Base-by-base conservation (phyloP, 192 early-diverging fungal species). In the Umbelopsis ramanniana region DNA sequence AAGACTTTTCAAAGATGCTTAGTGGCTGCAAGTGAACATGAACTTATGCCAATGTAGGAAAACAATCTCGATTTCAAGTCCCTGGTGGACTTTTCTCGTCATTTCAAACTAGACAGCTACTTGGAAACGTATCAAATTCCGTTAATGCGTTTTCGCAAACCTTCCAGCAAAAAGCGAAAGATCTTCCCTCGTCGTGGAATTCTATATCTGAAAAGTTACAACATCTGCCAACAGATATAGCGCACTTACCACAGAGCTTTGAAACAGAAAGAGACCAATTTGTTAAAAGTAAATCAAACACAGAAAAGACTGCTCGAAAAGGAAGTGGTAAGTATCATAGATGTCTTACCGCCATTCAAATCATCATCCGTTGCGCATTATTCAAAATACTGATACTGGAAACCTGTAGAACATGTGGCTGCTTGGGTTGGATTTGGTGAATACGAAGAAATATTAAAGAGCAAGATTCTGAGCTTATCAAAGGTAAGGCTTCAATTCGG, bases 391-490 rank as follows among this genome's bases (percentile, higher is more conserved):
- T n/a, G 33, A 63, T 37, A 5, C 29, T 29, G 12, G 12, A 6
- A 35, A 37, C 72, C 15, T 52, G 10, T 73, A 88, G 87, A 86
- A 43, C 67, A 77, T 22, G 54, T 86, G 22, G 68, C 85, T 10
- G 83, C 84, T 19, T 88, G 87, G 87, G 73, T 71, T 21, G 87
- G 87, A 21, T 71, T 84, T 55, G 79, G 79, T 37, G 72, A 53
- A 22, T 80, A 86, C 67, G 87, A 88, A 70, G 76, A 79, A 3
- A 73, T 81, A 37, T 72, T 88, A 71, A 88, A 86, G 54, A 63
- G 69, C 15, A 75, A 76, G 3, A 85, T 88, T 15, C 70, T 86
- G 24, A 82, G 71, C 10, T 54, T 88, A 54, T 84, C 87, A 33
- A 77, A 80, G 73, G 86, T 85, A 84, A 5, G 40, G 50, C 23